Evolutionary conservation across 129 eudicot species (phyloP).

Genomic region (Arctium minus): DNA sequence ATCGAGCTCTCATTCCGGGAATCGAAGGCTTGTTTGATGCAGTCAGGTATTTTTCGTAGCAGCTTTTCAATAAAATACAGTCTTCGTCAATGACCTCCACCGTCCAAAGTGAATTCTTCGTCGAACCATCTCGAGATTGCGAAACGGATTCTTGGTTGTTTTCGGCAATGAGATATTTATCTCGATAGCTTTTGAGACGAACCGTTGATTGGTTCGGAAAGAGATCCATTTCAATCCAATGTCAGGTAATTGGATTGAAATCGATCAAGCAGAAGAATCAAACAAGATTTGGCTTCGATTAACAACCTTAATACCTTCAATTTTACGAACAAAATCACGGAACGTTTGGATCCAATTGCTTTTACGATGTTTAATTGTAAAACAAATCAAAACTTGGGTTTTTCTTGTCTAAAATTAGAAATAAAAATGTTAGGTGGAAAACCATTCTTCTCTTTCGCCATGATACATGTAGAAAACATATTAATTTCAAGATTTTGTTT

Average conservation of each 20-base stretch:
- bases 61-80: slow-evolving; percentile 39
- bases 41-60: slow-evolving; percentile 53
- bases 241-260: neutral
- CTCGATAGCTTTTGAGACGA: slow-evolving; percentile 36
- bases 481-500: neutral
- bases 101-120: slow-evolving; percentile 41
- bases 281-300: neutral
- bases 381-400: neutral
- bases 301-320: neutral
- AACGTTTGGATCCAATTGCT: neutral
- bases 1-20: slow-evolving; percentile 38
- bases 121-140: slow-evolving; percentile 39
- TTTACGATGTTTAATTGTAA: neutral
- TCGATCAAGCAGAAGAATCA: neutral
- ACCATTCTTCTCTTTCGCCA: neutral
- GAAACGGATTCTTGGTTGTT: slow-evolving; percentile 41
- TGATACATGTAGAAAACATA: neutral
- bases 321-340: neutral
- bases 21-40: slow-evolving; percentile 49
- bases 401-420: slow-evolving; percentile 6
- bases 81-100: slow-evolving; percentile 39
- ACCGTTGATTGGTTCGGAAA: slow-evolving; percentile 32
- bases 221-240: slow-evolving; percentile 30
- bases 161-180: slow-evolving; percentile 45
- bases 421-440: slow-evolving; percentile 68